A percentile compares a stretch with the other conserved stretches of the same genome.
Evolutionary conservation across 345 rosid species (phyloP).

Genomic region (Citrus maxima): DNA sequence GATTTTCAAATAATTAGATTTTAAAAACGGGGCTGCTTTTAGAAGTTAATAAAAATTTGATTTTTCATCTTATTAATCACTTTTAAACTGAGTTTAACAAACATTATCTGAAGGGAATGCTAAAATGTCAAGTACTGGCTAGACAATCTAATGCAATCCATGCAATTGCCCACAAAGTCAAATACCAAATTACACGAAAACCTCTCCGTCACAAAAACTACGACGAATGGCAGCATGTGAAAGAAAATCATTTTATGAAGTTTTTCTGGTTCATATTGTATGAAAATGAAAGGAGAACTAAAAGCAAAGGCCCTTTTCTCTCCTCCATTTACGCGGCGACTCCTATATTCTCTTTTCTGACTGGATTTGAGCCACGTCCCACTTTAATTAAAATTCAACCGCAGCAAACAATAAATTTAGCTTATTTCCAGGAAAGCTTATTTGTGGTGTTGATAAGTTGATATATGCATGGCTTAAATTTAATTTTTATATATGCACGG

Average conservation of each 20-base stretch:
- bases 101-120: too few relatives aligned
- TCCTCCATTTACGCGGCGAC: conserved; percentile 2
- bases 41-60: too few relatives aligned
- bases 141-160: not conserved
- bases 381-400: too few relatives aligned
- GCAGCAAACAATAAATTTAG: too few relatives aligned
- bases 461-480: not conserved
- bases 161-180: not conserved
- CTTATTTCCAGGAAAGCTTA: not conserved
- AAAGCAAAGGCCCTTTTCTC: not conserved
- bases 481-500: not conserved
- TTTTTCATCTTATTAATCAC: too few relatives aligned
- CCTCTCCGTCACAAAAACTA: not conserved
- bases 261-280: not conserved
- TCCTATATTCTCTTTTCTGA: not conserved
- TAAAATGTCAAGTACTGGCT: too few relatives aligned
- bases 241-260: not conserved
- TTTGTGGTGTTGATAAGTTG: not conserved
- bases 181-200: not conserved
- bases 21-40: too few relatives aligned
- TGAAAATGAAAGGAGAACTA: not conserved
- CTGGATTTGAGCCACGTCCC: not conserved
- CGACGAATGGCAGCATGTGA: not conserved
- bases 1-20: too few relatives aligned
- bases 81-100: too few relatives aligned